Evolutionary conservation across 495 filamentous ascomycete genomes (phyloP).

Genomic region (Hypoxylon lenormandii): DNA sequence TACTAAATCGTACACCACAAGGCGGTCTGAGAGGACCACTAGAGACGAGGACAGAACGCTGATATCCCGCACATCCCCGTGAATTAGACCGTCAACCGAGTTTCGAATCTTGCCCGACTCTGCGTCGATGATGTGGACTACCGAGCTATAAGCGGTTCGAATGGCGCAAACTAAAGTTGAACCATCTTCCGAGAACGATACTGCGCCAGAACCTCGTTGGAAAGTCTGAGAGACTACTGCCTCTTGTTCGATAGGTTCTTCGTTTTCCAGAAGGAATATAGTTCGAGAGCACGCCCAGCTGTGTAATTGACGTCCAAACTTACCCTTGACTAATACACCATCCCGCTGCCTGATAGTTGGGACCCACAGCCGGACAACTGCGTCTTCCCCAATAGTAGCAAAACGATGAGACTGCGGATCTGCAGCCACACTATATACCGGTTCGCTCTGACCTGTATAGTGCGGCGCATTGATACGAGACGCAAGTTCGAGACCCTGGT

Average conservation of each 20-base stretch:
- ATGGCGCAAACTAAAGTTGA: slow-evolving; percentile 78
- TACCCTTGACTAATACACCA: slow-evolving; percentile 68
- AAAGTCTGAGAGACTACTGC: slow-evolving; percentile 17
- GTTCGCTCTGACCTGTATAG: slow-evolving; percentile 62
- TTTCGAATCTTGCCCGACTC: slow-evolving; percentile 66
- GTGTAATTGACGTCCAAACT: slow-evolving; percentile 64
- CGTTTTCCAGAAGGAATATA: slow-evolving; percentile 65
- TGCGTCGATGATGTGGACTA: slow-evolving; percentile 72
- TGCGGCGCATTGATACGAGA: slow-evolving; percentile 88
- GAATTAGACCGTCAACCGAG: slow-evolving; percentile 67
- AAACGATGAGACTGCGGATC: slow-evolving; percentile 76
- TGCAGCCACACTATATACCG: slow-evolving; percentile 76
- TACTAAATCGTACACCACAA: slow-evolving; percentile 76
- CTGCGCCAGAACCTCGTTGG: slow-evolving; percentile 60
- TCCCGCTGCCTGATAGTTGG: slow-evolving; percentile 72
- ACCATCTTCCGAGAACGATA: slow-evolving; percentile 86
- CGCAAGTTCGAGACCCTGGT: slow-evolving; percentile 75
- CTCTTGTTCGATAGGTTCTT: slow-evolving; percentile 53
- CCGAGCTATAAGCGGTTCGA: slow-evolving; percentile 57
- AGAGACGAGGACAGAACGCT: slow-evolving; percentile 70
- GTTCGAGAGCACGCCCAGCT: slow-evolving; percentile 78
- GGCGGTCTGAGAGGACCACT: slow-evolving; percentile 70
- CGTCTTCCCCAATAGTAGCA: slow-evolving; percentile 85
- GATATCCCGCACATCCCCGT: slow-evolving; percentile 66
- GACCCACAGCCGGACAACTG: slow-evolving; percentile 79